Evolutionary conservation across 2,329 filamentous ascomycete genomes (phyloP).

Genomic region (Beauveria medogensis): DNA sequence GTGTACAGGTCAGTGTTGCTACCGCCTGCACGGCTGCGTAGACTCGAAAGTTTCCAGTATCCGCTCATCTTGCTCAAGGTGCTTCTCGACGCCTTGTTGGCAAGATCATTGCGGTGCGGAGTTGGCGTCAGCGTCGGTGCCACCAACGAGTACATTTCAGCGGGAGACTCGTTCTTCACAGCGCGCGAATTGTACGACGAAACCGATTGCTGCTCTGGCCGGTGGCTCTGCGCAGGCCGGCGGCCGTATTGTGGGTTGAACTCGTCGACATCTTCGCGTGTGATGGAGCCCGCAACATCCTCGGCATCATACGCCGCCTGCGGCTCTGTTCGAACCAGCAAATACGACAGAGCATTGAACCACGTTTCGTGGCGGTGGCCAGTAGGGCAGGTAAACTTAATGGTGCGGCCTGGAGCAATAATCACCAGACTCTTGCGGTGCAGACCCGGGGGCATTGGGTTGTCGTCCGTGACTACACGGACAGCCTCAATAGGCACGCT

Average conservation of each 20-base stretch:
- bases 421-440: slow-evolving; percentile 91
- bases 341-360: slow-evolving; percentile 94
- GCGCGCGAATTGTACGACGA: slow-evolving; percentile 75
- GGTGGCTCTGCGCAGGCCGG: slow-evolving; percentile 28
- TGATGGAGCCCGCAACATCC: slow-evolving; percentile 48
- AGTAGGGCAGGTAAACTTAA: slow-evolving; percentile 93
- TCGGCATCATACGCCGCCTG: slow-evolving; percentile 56
- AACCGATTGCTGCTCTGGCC: slow-evolving; percentile 54
- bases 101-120: slow-evolving; percentile 29
- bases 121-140: slow-evolving; percentile 50
- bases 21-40: slow-evolving; percentile 42
- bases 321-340: slow-evolving; percentile 67
- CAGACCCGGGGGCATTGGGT: slow-evolving; percentile 87
- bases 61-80: slow-evolving; percentile 53
- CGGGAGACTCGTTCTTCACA: slow-evolving; percentile 57
- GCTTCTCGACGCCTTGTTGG: slow-evolving; percentile 28
- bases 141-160: slow-evolving; percentile 38
- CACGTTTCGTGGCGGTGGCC: slow-evolving; percentile 94
- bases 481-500: slow-evolving; percentile 92
- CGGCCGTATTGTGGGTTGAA: slow-evolving; percentile 63
- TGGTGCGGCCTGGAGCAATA: slow-evolving; percentile 74
- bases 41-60: slow-evolving; percentile 50
- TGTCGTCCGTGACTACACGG: slow-evolving; percentile 85
- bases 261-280: slow-evolving; percentile 60
- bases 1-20: slow-evolving; percentile 47